Evolutionary conservation across 164 flowering plant genomes (phyloP), one percentile per base, ranked within the genome.

Genomic region (Warburgia ugandensis): DNA sequence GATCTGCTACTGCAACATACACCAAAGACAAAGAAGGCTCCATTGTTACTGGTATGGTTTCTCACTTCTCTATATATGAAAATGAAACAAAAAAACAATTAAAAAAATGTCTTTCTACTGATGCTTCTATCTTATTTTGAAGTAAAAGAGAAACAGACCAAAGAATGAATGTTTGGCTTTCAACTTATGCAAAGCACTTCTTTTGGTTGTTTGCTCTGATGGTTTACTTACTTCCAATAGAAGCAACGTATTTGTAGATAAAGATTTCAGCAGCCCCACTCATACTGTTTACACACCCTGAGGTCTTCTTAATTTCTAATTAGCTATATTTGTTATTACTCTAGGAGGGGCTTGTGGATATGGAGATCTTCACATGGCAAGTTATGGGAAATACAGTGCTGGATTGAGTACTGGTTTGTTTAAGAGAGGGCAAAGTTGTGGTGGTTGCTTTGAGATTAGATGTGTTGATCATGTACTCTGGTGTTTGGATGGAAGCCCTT

Each of bases 311-410:
- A 40, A 16, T 13, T 13, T 45, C 2, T 27, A 27, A 1, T 2
- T 42, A 6, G 2, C 5, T 35, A 3, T 14, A 9, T 29, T 13
- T 10, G 17, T 14, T 19, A 16, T 41, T 17, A n/a, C 22, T 19
- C 46, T 74, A 82, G 89, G 69, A 44, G 90, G 87, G 13, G 90
- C 95, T 54, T 83, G 87, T 72, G 95, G 90, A 4, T 78, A 78
- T 72, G 87, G 87, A 17, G 78, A 77, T 45, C 72, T 86, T 28
- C 79, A 73, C 68, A 69, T 29, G 64, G 41, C 44, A 6, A 69
- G 58, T 56, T 86, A 79, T 62, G 89, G 90, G 5, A 63, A 59
- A 48, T 43, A 72, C 61, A 83, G 73, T 49, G 79, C 90, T 32
- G 90, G 77, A 22, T 48, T 86, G 20, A 83, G 95, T 42, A 64